Conservation (phyloP, 2,329 filamentous ascomycete species). For the Cladophialophora carrionii region DNA sequence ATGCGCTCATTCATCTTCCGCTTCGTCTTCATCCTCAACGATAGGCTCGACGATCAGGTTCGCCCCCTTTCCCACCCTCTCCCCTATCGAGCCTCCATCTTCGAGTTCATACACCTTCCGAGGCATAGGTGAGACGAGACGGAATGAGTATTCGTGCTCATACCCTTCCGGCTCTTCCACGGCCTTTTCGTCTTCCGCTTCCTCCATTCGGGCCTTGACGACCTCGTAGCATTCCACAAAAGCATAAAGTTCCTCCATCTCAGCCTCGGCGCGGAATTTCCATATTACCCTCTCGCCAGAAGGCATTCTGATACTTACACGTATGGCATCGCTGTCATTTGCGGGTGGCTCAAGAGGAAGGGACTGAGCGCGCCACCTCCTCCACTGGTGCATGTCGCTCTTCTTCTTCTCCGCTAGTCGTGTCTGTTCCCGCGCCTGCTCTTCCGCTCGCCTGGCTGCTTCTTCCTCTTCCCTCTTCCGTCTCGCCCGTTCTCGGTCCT, state of each 20-base stretch:
- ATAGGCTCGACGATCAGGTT: slow-evolving; percentile 85
- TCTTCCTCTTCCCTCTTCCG: slow-evolving; percentile 75
- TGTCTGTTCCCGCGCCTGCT: slow-evolving; percentile 54
- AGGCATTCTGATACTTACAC: slow-evolving; percentile 65
- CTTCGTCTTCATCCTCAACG: slow-evolving; percentile 52
- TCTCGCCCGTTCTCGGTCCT: slow-evolving; percentile 81
- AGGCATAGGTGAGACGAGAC: slow-evolving; percentile 82
- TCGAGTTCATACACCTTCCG: slow-evolving; percentile 75
- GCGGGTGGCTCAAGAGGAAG: slow-evolving; percentile 70
- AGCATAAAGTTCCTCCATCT: slow-evolving; percentile 87
- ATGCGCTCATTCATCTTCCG: background rate
- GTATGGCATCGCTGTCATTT: slow-evolving; percentile 69
- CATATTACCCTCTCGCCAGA: slow-evolving; percentile 76
- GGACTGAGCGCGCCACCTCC: slow-evolving; percentile 71
- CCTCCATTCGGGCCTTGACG: slow-evolving; percentile 49
- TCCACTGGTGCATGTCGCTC: slow-evolving; percentile 70
- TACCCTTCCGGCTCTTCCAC: slow-evolving; percentile 66
- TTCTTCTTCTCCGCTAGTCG: slow-evolving; percentile 60
- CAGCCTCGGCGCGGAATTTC: slow-evolving; percentile 69
- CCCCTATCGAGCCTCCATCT: slow-evolving; percentile 66
- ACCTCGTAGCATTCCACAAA: slow-evolving; percentile 90
- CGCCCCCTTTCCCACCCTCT: slow-evolving; percentile 78
- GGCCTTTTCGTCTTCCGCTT: slow-evolving; percentile 46
- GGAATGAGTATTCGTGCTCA: slow-evolving; percentile 81
- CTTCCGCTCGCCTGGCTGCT: slow-evolving; percentile 63